Conservation (phyloP, 495 filamentous ascomycete species). For the Penicillium turbatum region DNA sequence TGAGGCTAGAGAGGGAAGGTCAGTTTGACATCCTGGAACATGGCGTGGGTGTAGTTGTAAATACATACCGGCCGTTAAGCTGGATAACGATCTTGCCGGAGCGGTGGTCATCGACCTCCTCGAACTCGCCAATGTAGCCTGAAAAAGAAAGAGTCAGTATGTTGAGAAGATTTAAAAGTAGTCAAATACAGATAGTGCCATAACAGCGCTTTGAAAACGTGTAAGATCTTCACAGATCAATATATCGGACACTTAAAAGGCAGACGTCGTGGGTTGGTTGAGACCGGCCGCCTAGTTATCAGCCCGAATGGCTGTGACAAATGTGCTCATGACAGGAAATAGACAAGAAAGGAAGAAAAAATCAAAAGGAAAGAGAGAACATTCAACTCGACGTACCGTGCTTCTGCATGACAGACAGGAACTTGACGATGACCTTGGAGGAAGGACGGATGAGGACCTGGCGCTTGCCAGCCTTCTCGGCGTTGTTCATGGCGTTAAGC, state of each 20-base stretch:
- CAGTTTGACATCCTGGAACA: not conserved
- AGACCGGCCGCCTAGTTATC: conserved; percentile 99
- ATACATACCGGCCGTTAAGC: conserved; percentile 68
- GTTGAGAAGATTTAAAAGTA: conserved; percentile 91
- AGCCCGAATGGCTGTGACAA: conserved; percentile 61
- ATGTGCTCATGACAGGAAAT: not conserved
- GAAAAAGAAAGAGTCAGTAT: conserved; percentile 55
- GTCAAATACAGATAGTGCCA: conserved; percentile 58
- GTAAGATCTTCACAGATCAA: conserved; percentile 82
- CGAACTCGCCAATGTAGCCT: conserved; percentile 99
- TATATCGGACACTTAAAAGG: conserved; percentile 99
- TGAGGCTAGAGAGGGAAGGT: conserved; percentile 54
- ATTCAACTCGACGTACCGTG: conserved; percentile 70
- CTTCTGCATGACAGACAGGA: conserved; percentile 96
- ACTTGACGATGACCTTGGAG: conserved; percentile 99
- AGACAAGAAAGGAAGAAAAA: conserved; percentile 12
- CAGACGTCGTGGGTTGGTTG: conserved; percentile 72
- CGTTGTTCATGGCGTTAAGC: conserved; percentile 99
- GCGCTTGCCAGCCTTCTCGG: conserved; percentile 98
- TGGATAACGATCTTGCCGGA: conserved; percentile 98
- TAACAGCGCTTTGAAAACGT: conserved; percentile 66
- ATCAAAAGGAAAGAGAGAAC: not conserved
- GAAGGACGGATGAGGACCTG: conserved; percentile 94
- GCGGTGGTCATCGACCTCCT: conserved; percentile 99
- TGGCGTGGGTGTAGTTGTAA: not conserved